Conservation (phyloP, 352 stramenopile species). For the Pythium diclinum region DNA sequence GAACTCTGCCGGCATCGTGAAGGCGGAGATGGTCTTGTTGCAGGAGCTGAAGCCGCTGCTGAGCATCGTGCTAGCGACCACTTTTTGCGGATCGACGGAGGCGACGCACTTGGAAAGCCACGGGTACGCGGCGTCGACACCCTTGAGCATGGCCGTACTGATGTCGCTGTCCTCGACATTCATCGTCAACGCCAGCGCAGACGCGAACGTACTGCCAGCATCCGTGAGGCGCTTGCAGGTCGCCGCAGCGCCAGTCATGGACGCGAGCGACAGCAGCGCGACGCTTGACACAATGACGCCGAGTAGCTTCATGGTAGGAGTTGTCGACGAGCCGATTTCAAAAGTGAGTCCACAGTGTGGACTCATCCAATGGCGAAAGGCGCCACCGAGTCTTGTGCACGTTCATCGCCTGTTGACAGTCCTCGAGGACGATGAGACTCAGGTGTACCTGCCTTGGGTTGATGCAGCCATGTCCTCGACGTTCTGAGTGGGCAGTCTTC, state of each 20-base stretch:
- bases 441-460: background rate
- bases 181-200: background rate
- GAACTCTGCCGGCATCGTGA: slow-evolving; percentile 7
- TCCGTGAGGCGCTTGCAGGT: slow-evolving; percentile 27
- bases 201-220: slow-evolving; percentile 20
- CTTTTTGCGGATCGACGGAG: slow-evolving; percentile 27
- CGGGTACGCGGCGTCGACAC: slow-evolving; percentile 30
- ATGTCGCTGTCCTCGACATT: slow-evolving; percentile 3
- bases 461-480: background rate
- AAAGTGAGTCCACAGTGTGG: too few relatives aligned
- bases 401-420: background rate
- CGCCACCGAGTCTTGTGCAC: too few relatives aligned
- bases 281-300: background rate
- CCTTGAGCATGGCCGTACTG: slow-evolving; percentile 21
- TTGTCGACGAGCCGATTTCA: too few relatives aligned
- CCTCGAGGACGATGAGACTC: background rate
- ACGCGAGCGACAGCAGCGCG: background rate
- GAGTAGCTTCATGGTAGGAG: background rate
- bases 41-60: slow-evolving; percentile 30
- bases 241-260: background rate
- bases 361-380: too few relatives aligned
- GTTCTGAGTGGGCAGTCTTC: background rate
- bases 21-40: slow-evolving; percentile 25
- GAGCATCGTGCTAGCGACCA: slow-evolving; percentile 19
- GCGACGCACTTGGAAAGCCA: slow-evolving; percentile 45